Evolutionary conservation across 2,329 filamentous ascomycete species (phyloP), one percentile per base, ranked within the genome.

Genomic region (Tetracladium maxilliforme): DNA sequence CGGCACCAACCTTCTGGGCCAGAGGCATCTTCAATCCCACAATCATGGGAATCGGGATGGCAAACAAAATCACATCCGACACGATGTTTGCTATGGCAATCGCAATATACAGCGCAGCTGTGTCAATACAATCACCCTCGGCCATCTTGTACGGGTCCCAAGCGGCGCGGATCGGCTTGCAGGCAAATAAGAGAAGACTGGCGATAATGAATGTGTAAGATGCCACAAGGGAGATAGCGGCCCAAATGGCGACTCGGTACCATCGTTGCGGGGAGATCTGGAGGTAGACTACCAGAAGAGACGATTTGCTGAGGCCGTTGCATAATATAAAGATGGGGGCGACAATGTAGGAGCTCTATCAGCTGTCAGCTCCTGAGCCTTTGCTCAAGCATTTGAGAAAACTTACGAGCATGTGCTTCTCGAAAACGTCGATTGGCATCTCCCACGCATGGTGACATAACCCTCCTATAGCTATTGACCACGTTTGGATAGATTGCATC

Each of bases 11-110:
- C 35, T 61, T 65, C 29, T 64, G 58, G 22, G 48, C 51, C 14
- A 35, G 33, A 0, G 58, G 56, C 18, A 65, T 49, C 24, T 56
- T 51, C 1, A 64, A 36, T n/a, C 43, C 45, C 14, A 56, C 36
- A 1, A 65, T 44, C 18, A 60, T 56, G 1, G 51, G 53, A 15
- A 64, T 48, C 0, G 61, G 61, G 3, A 65, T 35, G 1, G 48
- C 33, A 23, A 61, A 58, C 10, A 61, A 48, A 6, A 62, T 33
- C 5, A 65, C 25, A 33, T 64, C 58, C 6, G 57, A 58, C 10
- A 51, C 27, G 22, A 64, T 58, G 30, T 61, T 62, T n/a, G 56
- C 42, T 4, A 48, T 51, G 0, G 58, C 56, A 10, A 60, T 61
- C 18, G 52, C 47, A 16, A 64, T 52, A 36, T 62, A 64, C 14